Evolutionary conservation across 1,284 basidiomycete species (phyloP), one percentile per base, ranked within the genome.

Genomic region (Fomitopsis palustris): DNA sequence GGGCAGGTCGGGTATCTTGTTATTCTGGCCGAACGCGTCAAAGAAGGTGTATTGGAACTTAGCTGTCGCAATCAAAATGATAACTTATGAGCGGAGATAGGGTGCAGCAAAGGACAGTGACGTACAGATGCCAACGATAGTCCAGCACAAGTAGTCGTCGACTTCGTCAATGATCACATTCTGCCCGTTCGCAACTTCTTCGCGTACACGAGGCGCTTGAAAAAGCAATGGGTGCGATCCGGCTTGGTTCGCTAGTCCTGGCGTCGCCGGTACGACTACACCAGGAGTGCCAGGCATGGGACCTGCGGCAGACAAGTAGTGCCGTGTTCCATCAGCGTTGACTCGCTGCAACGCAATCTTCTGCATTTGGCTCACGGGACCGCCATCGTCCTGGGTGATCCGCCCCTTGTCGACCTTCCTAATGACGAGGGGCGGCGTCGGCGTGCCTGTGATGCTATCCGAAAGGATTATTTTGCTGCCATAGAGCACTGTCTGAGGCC

Each of bases 1-100:
- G 27, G 90, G 87, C 66, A 85, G 78, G 61, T 87, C 85, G 54
- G 91, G 90, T 67, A 92, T 86, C 60, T 75, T 84, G 65, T 82
- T 87, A 70, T 87, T 90, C 67, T 90, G 84, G 19, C 88, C 88
- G 71, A 91, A 88, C 6, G 92, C 92, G 69, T 95, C 93, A 70
- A 95, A 95, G 72, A 94, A 95, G n/a, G 93, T 93, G 72, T 94
- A 95, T 71, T 94, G 92, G 74, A 95, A 95, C 74, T 93, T 93
- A 56, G 92, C 91, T 93, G 62, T 47, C 63, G 35, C 23, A 45
- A 59, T 37, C 27, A 35, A 39, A 66, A 65, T 57, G 57, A 57
- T 65, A 55, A 69, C 61, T 29, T 54, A 51, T 31, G 52, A 27
- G 16, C 45, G 45, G 45, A 47, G 35, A 54, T 39, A 52, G 31